phyloP scores from a whole-genome alignment of 306 rosid species.

The Acacia acuminata region DNA sequence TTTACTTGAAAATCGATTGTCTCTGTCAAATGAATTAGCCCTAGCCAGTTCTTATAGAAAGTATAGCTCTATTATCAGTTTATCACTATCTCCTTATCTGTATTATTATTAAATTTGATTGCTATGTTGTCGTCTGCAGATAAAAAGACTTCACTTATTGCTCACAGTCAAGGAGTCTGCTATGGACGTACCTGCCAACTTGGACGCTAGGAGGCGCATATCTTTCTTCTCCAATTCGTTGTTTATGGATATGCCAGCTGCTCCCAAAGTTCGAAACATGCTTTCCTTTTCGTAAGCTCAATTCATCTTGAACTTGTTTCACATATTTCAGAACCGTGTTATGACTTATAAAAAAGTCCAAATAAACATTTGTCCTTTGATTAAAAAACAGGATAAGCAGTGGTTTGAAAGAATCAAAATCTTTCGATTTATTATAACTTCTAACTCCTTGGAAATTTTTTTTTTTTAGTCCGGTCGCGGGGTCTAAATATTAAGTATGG shows the following conservation, averaged over 20 bases:
- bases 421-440: too few relatives aligned
- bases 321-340: slow-evolving; percentile 20
- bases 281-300: slow-evolving; percentile 91
- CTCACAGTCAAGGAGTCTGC: slow-evolving; percentile 97
- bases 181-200: slow-evolving; percentile 94
- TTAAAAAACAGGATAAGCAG: too few relatives aligned
- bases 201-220: slow-evolving; percentile 95
- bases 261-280: slow-evolving; percentile 96
- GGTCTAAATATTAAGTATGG: too few relatives aligned
- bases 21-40: too few relatives aligned
- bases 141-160: slow-evolving; percentile 82
- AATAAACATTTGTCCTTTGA: too few relatives aligned
- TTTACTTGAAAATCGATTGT: too few relatives aligned
- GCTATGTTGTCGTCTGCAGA: slow-evolving; percentile 52
- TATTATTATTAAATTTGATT: slow-evolving; percentile 15
- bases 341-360: not conserved
- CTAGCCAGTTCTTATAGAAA: not conserved
- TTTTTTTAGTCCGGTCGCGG: too few relatives aligned
- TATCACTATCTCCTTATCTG: slow-evolving; percentile 1
- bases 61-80: slow-evolving; percentile 8
- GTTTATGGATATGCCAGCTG: slow-evolving; percentile 95
- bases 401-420: too few relatives aligned
- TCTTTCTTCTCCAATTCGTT: slow-evolving; percentile 92
- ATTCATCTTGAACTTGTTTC: slow-evolving; percentile 5
- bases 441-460: too few relatives aligned